Evolutionary conservation across 2,329 filamentous ascomycete species (phyloP).

Genomic region (Sporothrix inflata): DNA sequence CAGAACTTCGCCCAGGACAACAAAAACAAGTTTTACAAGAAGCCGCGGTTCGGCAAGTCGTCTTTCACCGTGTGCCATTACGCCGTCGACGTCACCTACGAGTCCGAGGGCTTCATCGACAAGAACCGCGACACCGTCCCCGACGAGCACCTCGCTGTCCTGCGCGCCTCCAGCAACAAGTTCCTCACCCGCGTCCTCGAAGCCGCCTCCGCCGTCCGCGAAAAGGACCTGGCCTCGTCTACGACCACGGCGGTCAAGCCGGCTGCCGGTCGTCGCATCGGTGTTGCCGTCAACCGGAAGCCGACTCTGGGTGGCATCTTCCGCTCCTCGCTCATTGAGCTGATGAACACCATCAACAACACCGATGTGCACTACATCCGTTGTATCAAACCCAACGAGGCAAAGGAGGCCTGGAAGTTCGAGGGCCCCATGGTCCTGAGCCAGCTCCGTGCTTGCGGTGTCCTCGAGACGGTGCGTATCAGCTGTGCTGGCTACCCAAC

Average conservation of each 20-base stretch:
- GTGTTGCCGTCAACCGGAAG: constrained; percentile 91
- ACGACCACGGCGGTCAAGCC: constrained; percentile 75
- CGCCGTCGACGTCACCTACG: constrained; percentile 95
- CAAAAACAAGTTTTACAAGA: constrained; percentile 96
- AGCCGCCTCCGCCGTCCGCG: constrained; percentile 81
- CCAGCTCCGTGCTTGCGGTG: constrained; percentile 96
- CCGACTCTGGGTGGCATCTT: constrained; percentile 98
- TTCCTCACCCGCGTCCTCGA: constrained; percentile 86
- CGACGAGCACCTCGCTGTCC: constrained; percentile 94
- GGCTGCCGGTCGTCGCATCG: constrained; percentile 80
- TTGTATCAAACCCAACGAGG: constrained; percentile 98
- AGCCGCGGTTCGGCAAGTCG: constrained; percentile 95
- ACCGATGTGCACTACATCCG: constrained; percentile 99
- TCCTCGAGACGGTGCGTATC: constrained; percentile 96
- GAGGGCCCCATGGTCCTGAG: constrained; percentile 98
- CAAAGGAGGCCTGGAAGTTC: constrained; percentile 95
- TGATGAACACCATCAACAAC: constrained; percentile 97
- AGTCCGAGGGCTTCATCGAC: constrained; percentile 98
- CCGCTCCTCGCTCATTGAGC: constrained; percentile 95
- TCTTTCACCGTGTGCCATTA: constrained; percentile 98
- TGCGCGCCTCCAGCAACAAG: constrained; percentile 78
- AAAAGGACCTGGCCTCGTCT: constrained; percentile 76
- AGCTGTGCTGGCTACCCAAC: constrained; percentile 97
- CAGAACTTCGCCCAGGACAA: constrained; percentile 90
- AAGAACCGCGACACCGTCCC: constrained; percentile 99